Conservation (phyloP, 148 eudicot species). For the Nyssa sinensis region DNA sequence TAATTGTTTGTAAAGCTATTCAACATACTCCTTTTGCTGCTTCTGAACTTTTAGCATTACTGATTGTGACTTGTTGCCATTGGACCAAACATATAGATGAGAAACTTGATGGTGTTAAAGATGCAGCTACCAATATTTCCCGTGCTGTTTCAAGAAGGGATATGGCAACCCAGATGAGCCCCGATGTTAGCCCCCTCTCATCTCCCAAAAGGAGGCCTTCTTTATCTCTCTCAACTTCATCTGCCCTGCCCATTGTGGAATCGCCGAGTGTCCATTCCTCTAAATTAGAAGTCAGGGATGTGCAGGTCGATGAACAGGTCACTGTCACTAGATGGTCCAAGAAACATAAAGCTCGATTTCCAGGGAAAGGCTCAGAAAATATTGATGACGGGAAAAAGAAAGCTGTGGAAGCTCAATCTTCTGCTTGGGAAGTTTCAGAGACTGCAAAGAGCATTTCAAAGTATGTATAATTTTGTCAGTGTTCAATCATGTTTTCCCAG, state of each 20-base stretch:
- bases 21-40: neutral
- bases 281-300: slow-evolving; percentile 72
- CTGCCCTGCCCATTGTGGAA: slow-evolving; percentile 58
- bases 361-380: slow-evolving; percentile 49
- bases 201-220: slow-evolving; percentile 56
- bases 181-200: slow-evolving; percentile 61
- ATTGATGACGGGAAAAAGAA: slow-evolving; percentile 65
- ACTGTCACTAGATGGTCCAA: slow-evolving; percentile 83
- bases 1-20: neutral
- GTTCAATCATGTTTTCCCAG: slow-evolving; percentile 11
- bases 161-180: slow-evolving; percentile 97
- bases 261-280: slow-evolving; percentile 44
- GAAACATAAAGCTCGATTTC: slow-evolving; percentile 42
- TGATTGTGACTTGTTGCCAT: slow-evolving; percentile 1
- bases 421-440: slow-evolving; percentile 74
- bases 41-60: neutral
- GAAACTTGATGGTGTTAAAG: slow-evolving; percentile 43
- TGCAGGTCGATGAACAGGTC: slow-evolving; percentile 80
- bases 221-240: slow-evolving; percentile 50
- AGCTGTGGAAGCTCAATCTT: slow-evolving; percentile 50
- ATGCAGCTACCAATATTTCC: slow-evolving; percentile 49
- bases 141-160: slow-evolving; percentile 75
- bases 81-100: slow-evolving; percentile 43
- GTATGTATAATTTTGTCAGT: slow-evolving; percentile 33
- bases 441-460: slow-evolving; percentile 56